Evolutionary conservation across 306 rosid species (phyloP), one percentile per base, ranked within the genome.

Genomic region (Hylodesmum podocarpum): DNA sequence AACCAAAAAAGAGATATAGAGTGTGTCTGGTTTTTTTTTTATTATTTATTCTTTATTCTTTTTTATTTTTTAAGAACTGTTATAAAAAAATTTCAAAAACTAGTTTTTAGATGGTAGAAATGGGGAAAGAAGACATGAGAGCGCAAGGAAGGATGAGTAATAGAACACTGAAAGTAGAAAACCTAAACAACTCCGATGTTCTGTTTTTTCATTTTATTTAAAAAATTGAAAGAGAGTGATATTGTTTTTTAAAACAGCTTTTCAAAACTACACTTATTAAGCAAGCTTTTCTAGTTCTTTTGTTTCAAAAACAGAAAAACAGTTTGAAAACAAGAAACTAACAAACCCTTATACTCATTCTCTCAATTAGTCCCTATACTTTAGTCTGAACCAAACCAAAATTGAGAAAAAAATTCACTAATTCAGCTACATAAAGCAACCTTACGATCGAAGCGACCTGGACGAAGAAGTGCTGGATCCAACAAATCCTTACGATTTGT

Each of bases 401-500:
- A 69, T 37, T 37, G 73, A 70, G 69, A 83, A 81, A 78, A 27
- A 66, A 43, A 16, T 34, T 11, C 11, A 54, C 57, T 19, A 59
- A 76, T 53, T 77, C 73, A 64, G 76, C 53, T 76, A 70, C 24
- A 75, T 70, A 89, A 81, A 79, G 83, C 77, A 84, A 95, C 99
- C 99, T 92, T 95, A 81, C 99, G 96, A 86, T 95, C 99, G 21
- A 95, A 93, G 83, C 97, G 97, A 77, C 99, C 99, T 8, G 99
- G 97, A 76, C 99, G 93, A 43, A 95, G 99, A 86, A 95, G 99
- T 41, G 99, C 99, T 71, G 97, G 99, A 69, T 95, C 99, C 77
- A 95, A 82, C 86, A 95, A 86, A 88, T 95, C 99, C 88, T 90
- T 86, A 67, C 99, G 96, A 84, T 95, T 95, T 66, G 99, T 95